These are phyloP conservation scores for Artemisia princeps DNA, from an alignment of 140 eudicot genomes.

Conservation along the genomic window DNA sequence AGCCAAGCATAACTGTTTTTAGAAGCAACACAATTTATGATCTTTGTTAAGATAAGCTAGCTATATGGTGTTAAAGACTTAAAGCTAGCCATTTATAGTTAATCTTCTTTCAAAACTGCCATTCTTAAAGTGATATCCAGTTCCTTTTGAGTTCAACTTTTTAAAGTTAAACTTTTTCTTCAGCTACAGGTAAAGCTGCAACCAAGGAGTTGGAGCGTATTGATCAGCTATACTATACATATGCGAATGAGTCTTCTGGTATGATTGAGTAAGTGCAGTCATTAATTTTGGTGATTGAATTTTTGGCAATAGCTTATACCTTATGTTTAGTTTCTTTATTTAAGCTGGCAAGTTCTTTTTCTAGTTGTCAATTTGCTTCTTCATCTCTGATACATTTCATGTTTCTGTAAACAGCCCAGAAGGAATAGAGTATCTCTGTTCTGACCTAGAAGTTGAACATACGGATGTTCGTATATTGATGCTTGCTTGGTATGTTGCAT, in stretches of 20 bases:
- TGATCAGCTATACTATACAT: slow-evolving; percentile 65
- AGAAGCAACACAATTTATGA: no score
- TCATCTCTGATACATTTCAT: slow-evolving; percentile 14
- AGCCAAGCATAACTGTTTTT: no score
- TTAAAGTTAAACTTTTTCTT: not conserved
- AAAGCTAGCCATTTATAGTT: no score
- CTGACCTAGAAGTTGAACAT: slow-evolving; percentile 79
- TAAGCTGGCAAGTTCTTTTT: not conserved
- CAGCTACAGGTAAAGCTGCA: slow-evolving; percentile 90
- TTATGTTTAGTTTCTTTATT: not conserved
- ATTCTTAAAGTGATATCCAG: not conserved
- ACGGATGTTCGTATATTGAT: slow-evolving; percentile 81
- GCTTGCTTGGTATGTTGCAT: slow-evolving; percentile 81
- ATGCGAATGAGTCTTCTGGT: slow-evolving; percentile 53
- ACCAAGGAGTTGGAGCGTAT: slow-evolving; percentile 73
- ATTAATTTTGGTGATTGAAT: not conserved
- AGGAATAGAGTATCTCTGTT: slow-evolving; percentile 78
- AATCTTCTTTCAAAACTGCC: not conserved
- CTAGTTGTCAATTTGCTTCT: slow-evolving; percentile 8
- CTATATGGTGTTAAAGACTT: no score
- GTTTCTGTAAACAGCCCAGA: slow-evolving; percentile 58
- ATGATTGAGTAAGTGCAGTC: slow-evolving; percentile 70
- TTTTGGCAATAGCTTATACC: not conserved
- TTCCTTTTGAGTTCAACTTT: slow-evolving; percentile 14
- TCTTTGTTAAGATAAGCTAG: no score